phyloP scores from a whole-genome alignment of 768 basidiomycete species.

The Tulasnella calospora region DNA sequence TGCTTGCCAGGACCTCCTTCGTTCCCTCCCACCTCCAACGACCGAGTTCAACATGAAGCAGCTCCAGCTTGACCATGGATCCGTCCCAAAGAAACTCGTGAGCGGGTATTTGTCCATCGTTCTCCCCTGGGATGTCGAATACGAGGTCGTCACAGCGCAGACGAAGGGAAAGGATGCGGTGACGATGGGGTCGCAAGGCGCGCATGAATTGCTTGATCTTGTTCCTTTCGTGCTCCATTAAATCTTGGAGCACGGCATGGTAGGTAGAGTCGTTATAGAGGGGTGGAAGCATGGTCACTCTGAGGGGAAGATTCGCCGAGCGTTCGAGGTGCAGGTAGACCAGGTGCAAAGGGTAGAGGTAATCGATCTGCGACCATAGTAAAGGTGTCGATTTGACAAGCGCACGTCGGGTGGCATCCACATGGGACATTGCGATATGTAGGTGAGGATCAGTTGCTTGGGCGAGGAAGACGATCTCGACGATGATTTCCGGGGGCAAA shows the following conservation, averaged over 20 bases:
- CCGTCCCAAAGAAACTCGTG: background rate
- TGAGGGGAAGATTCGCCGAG: background rate
- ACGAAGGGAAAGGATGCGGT: background rate
- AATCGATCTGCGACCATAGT: background rate
- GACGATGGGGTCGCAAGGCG: background rate
- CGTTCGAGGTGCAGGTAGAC: background rate
- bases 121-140: background rate
- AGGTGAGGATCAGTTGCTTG: background rate
- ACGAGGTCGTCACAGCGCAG: background rate
- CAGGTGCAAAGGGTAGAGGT: background rate
- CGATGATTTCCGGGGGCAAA: background rate
- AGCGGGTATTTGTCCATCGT: background rate
- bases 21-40: background rate
- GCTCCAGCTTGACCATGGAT: background rate
- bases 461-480: background rate
- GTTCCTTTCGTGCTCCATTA: background rate
- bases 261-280: background rate
- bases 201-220: background rate
- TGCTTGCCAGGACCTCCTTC: background rate
- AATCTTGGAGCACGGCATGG: background rate
- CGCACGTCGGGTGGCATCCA: background rate
- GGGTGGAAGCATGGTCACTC: background rate
- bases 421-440: background rate
- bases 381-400: background rate
- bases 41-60: background rate